Evolutionary conservation across 306 rosid species (phyloP), one percentile per base, ranked within the genome.

Genomic region (Cucurbita ficifolia): DNA sequence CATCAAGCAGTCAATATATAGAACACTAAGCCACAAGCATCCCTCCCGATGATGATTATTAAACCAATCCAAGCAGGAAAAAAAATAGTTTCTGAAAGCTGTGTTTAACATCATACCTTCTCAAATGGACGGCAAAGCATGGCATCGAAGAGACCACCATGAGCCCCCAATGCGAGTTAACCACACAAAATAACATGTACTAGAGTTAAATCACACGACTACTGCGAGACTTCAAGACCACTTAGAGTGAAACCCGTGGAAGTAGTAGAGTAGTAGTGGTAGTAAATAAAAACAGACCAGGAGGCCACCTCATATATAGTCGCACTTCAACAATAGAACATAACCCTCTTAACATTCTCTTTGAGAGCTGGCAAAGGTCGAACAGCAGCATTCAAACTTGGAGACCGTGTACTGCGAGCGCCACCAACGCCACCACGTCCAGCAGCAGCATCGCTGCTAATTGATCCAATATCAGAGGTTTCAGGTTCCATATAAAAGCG

Each of bases 401-500:
- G 87, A 14, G 85, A 79, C 0, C 96, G 87, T 8, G 91, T 87
- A 55, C 92, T 77, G 0, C 97, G 88, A 5, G 56, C 73, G 49
- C 78, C 86, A 16, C 83, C 84, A 74, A 72, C 68, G 51, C 81
- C 84, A 4, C 89, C 92, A 0, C 96, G 92, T 29, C 91, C 96
- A 17, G 83, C 81, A 39, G 80, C 81, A 35, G 89, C 92, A 2
- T 89, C 90, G 52, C 99, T 94, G 0, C 92, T 82, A 88, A 91
- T 89, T 0, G 99, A 91, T 0, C 92, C 99, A n/a, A 92, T 89
- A 2, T 95, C 99, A 0, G 96, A 89, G 2, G 92, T 86, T 57
- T 92, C 96, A 0, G 99, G 99, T 67, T 95, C 99, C 99, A 89
- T 86, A 6, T 95, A 95, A 75, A 91, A 95, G 5, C 99, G 88